Base-by-base conservation (phyloP, 2,329 filamentous ascomycete species). In the Sporothrix dimorphospora region DNA sequence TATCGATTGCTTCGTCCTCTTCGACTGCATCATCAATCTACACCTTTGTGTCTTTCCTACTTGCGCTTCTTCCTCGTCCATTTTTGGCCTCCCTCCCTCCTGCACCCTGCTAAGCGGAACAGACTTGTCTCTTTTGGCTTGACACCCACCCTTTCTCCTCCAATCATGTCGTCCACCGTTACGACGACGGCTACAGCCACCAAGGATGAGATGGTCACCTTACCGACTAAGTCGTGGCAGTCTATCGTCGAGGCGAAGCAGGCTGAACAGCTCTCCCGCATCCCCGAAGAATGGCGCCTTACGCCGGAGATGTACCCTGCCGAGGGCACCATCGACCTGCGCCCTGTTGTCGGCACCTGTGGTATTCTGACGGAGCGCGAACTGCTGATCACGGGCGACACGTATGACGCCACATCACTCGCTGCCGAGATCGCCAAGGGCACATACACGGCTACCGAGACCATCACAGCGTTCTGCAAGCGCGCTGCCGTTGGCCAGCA, bases 261-360 rank as follows among this genome's bases (percentile, higher is more conserved):
- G 6, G 74, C 74, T 6, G 74, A 75, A 30, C 73, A 73, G 65
- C 71, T 74, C n/a, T 38, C 73, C 16, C 69, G 72, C 38, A 75
- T 75, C 53, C 74, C 74, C 14, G 21, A 30, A 2, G 72, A 30
- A 11, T 74, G 73, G 73, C 72, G 74, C 3, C 71, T 75, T 9
- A 30, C 49, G 1, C 57, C 55, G 5, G 71, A 55, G 19, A 73
- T 63, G 59, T 49, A 53, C 47, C 73, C 73, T 19, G 42, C 73
- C 5, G 61, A 51, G 38, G 69, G 57, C 71, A 73, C 69, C 6
- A 4, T 40, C 4, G 74, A 75, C 51, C 45, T 75, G 57, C 73
- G 72, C 2, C 66, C 67, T 1, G 53, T 72, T 4, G 71, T 71
- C 2, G 42, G 69, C n/a, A 38, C 72, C 2, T 73, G 68, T 16